Percentiles rank a stretch among this genome's conserved stretches.
Conservation (phyloP, 306 rosid genomes). For the Sicyos baderoa region DNA sequence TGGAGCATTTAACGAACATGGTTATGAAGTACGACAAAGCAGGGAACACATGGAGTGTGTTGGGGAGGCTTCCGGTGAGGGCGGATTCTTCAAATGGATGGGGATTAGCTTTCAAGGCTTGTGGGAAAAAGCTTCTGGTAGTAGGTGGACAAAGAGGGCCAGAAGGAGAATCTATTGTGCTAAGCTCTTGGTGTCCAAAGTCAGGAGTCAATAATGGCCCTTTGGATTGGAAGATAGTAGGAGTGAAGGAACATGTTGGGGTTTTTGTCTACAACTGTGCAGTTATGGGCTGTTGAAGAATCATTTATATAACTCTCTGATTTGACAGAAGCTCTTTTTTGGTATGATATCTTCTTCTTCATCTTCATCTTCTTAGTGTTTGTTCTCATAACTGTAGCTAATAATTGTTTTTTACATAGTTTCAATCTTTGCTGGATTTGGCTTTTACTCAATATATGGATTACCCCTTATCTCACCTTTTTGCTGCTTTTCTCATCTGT, state of each 20-base stretch:
- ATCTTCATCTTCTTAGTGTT: not conserved
- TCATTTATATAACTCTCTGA: constrained; percentile 25
- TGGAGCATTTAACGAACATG: constrained; percentile 77
- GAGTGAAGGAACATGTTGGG: constrained; percentile 71
- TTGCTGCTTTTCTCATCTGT: constrained; percentile 6
- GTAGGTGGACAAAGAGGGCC: constrained; percentile 94
- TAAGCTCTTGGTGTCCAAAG: constrained; percentile 69
- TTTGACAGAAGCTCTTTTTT: constrained; percentile 2
- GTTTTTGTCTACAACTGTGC: constrained; percentile 96
- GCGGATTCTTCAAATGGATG: constrained; percentile 45
- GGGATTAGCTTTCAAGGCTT: constrained; percentile 98
- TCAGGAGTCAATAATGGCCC: constrained; percentile 58
- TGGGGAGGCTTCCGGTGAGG: constrained; percentile 89
- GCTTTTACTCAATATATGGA: constrained; percentile 16
- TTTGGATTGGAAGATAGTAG: constrained; percentile 79
- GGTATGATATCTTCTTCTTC: constrained; percentile 2
- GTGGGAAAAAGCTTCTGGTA: constrained; percentile 70
- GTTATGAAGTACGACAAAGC: constrained; percentile 75
- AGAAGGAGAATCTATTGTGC: constrained; percentile 74
- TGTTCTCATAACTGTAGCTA: constrained; percentile 12
- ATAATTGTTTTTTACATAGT: constrained; percentile 6
- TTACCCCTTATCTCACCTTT: not conserved
- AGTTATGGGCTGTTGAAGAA: constrained; percentile 81
- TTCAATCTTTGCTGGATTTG: constrained; percentile 3
- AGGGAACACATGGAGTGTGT: constrained; percentile 60